Conservation (phyloP, 257 asterid species). For the Nicotiana benthamiana region DNA sequence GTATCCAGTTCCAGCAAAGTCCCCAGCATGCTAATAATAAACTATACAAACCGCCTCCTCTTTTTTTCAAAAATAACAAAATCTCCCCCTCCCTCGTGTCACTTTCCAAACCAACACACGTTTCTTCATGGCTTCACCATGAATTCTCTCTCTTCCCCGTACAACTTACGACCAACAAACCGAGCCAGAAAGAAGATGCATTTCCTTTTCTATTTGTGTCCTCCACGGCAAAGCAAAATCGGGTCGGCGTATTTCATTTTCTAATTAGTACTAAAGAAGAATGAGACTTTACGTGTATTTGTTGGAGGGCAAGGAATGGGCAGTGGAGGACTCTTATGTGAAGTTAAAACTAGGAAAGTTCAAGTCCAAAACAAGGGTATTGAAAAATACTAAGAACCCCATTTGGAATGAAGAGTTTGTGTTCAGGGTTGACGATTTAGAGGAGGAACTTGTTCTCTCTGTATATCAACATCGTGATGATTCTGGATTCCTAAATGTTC, state of each 20-base stretch:
- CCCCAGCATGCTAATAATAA: not conserved
- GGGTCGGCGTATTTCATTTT: not conserved
- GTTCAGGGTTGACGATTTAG: slow-evolving; percentile 56
- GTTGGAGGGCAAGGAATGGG: slow-evolving; percentile 59
- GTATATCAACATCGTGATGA: slow-evolving; percentile 42
- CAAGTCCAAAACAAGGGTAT: slow-evolving; percentile 54
- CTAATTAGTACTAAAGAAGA: not conserved
- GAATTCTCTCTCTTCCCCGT: slow-evolving; percentile 12
- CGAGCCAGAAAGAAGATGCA: not conserved
- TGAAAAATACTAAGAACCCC: slow-evolving; percentile 45
- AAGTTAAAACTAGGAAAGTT: slow-evolving; percentile 60
- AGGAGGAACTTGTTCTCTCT: slow-evolving; percentile 54
- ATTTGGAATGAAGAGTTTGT: slow-evolving; percentile 87
- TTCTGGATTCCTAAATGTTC: slow-evolving; percentile 42
- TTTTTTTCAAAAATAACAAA: not conserved
- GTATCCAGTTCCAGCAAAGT: not conserved
- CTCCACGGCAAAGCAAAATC: not conserved
- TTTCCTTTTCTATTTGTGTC: not conserved
- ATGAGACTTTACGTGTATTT: slow-evolving; percentile 69
- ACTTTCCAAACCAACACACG: slow-evolving; percentile 41
- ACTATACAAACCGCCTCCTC: not conserved
- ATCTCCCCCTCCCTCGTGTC: slow-evolving; percentile 38
- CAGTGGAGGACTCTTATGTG: slow-evolving; percentile 53
- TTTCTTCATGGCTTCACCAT: slow-evolving; percentile 33
- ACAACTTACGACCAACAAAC: not conserved